Conservation (phyloP, 352 stramenopile genomes). For the Phytophthora ohioensis region DNA sequence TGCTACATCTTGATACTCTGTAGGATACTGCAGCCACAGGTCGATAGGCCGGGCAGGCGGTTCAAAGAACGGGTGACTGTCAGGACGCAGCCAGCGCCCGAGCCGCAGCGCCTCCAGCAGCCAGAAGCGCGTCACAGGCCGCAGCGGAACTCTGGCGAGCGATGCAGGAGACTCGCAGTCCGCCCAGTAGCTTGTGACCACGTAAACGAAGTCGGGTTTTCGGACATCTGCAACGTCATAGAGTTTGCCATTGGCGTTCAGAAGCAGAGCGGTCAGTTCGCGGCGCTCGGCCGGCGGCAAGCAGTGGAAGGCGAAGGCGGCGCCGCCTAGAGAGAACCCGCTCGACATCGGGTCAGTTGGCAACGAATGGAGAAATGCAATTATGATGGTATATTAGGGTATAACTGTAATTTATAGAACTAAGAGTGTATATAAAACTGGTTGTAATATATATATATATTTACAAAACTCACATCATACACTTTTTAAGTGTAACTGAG, state of each 20-base stretch:
- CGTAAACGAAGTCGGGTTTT: constrained; percentile 39
- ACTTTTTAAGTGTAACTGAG: neutral
- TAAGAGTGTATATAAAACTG: neutral
- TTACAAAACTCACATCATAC: neutral
- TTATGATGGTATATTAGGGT: neutral
- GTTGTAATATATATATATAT: neutral
- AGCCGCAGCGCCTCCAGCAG: constrained; percentile 53
- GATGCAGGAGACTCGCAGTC: constrained; percentile 21
- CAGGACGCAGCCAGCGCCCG: constrained; percentile 45
- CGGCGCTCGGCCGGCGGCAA: constrained; percentile 21
- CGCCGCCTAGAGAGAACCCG: constrained; percentile 37
- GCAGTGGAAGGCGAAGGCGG: constrained; percentile 48
- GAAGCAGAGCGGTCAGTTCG: constrained; percentile 25
- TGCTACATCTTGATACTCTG: constrained; percentile 35
- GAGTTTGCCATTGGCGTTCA: constrained; percentile 23
- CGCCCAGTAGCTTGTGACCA: constrained; percentile 67
- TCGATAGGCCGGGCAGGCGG: constrained; percentile 34
- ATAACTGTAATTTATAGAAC: constrained; percentile 1
- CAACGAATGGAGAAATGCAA: constrained; percentile 22
- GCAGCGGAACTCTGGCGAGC: neutral
- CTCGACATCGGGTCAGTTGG: constrained; percentile 10
- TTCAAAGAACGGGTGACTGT: constrained; percentile 56
- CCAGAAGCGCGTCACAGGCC: constrained; percentile 67
- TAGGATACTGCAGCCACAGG: constrained; percentile 53
- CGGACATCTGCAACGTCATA: neutral